Percentiles rank a stretch among this genome's conserved stretches.
These are phyloP conservation scores for Komagataea norvegica DNA, from an alignment of 1,139 yeast genomes.

Conservation along the genomic window DNA sequence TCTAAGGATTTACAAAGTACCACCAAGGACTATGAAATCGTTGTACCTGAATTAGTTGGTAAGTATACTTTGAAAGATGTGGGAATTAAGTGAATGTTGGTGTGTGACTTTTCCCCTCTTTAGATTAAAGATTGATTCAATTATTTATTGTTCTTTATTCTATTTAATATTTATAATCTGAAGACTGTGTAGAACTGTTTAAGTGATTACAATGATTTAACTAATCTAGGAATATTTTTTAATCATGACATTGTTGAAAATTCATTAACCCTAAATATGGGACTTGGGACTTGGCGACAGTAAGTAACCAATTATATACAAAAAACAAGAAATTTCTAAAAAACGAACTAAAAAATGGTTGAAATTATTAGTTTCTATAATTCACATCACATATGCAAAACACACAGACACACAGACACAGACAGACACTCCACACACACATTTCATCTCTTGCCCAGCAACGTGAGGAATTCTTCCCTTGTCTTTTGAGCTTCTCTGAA, in stretches of 20 bases:
- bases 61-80: conserved; percentile 17
- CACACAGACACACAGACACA: too few relatives aligned
- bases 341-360: not conserved
- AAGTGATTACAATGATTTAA: not conserved
- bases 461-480: conserved; percentile 90
- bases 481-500: conserved; percentile 92
- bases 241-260: conserved; percentile 5
- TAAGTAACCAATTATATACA: not conserved
- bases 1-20: conserved; percentile 44
- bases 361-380: not conserved
- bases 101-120: not conserved
- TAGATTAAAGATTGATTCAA: not conserved
- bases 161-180: too few relatives aligned
- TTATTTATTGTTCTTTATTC: not conserved
- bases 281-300: too few relatives aligned
- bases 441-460: conserved; percentile 51
- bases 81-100: conserved; percentile 21
- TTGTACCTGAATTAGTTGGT: conserved; percentile 54
- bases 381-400: too few relatives aligned
- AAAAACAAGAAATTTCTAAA: not conserved
- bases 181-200: not conserved
- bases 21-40: conserved; percentile 61
- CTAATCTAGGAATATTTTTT: not conserved
- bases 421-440: not conserved
- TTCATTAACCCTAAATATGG: not conserved